Conservation (phyloP, 257 asterid genomes). For the Petunia axillaris region DNA sequence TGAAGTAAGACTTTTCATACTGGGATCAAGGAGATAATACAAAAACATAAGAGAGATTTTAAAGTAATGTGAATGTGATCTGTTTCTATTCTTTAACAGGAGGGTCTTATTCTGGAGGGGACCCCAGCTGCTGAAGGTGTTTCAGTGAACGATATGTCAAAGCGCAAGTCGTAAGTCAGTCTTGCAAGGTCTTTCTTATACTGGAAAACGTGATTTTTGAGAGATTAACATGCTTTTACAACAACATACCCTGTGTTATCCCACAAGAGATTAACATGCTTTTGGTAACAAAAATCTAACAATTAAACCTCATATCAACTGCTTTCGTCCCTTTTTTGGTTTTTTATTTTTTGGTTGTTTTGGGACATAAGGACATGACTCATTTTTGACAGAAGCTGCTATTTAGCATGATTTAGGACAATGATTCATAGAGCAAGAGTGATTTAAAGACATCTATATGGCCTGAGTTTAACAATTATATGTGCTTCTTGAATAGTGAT, state of each 20-base stretch:
- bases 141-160: conserved; percentile 77
- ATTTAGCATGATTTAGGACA: conserved; percentile 2
- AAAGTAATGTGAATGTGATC: conserved; percentile 27
- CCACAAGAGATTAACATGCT: not conserved
- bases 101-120: conserved; percentile 83
- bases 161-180: conserved; percentile 83
- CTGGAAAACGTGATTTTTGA: not conserved
- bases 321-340: not conserved
- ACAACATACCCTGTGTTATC: no score
- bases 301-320: conserved; percentile 18
- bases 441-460: conserved; percentile 3
- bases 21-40: no score
- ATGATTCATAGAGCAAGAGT: not conserved
- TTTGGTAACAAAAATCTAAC: not conserved
- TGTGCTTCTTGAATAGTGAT: not conserved
- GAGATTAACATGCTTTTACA: conserved; percentile 1
- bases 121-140: conserved; percentile 94
- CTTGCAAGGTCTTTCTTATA: not conserved
- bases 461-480: not conserved
- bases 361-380: not conserved
- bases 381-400: not conserved
- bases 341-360: not conserved
- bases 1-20: no score
- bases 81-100: conserved; percentile 52
- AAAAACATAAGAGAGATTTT: not conserved